Base-by-base conservation (phyloP, 192 early-diverging fungal genomes). In the Coemansia sp. region DNA sequence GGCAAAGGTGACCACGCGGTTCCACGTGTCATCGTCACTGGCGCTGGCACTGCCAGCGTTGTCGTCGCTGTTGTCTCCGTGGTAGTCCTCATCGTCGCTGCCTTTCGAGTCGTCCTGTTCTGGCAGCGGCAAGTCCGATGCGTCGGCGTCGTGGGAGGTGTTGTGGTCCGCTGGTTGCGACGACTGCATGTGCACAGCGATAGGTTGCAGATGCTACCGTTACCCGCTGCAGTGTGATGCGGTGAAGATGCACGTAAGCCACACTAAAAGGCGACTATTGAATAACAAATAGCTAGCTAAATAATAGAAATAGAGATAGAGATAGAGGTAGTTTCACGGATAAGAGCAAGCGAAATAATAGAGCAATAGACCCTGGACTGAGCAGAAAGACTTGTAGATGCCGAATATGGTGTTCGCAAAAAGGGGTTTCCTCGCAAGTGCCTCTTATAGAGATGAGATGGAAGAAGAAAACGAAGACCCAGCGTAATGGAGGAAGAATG, bases 1-100 rank as follows among this genome's bases (percentile, higher is more conserved):
- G 41, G 65, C 70, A 62, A 82, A 82, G 3, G 74, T 82, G 17
- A 82, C 79, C 2, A 82, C 68, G 11, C 67, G 74, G 19, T 69
- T 70, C 74, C 61, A 60, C 19, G 25, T 61, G 44, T 82, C 65
- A 7, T 65, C 56, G 32, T 71, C 61, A 16, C 57, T 25, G 10
- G 22, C 53, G 8, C 58, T 62, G 22, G 61, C 60, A 19, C 55
- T 41, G 56, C 13, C 44, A 46, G 43, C 32, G 51, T 62, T 44
- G 49, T 16, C 25, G 42, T 67, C 53, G 40, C 63, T 72, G 42
- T 62, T 64, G 61, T 64, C 70, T 16, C 61, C 64, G 14, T 69
- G 61, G n/a, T 76, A 62, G 54, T 63, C 57, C 17, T 55, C 39
- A 37, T 58, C 59, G 68, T 50, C 45, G 32, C 67, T 61, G 53